phyloP scores from a whole-genome alignment of 1,284 basidiomycete species.

The Leccinum subspadiceum region DNA sequence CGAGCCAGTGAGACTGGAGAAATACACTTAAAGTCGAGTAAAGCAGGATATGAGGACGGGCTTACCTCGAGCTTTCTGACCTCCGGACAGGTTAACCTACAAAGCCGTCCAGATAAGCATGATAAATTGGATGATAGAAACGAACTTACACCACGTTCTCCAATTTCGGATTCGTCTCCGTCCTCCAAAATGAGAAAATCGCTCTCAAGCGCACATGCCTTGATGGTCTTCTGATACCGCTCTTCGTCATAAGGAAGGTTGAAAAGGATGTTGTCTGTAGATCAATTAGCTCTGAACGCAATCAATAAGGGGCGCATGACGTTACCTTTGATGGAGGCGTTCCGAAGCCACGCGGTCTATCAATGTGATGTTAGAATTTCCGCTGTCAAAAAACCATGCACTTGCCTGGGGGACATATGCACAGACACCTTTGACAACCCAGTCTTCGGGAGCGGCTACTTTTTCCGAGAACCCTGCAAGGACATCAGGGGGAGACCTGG shows the following conservation, averaged over 20 bases:
- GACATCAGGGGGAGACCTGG: slow-evolving; percentile 79
- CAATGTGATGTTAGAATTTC: not conserved
- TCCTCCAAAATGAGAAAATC: slow-evolving; percentile 93
- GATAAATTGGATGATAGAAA: not conserved
- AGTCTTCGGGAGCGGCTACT: slow-evolving; percentile 52
- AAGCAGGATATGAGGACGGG: not conserved
- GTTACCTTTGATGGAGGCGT: slow-evolving; percentile 84
- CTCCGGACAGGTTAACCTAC: slow-evolving; percentile 87
- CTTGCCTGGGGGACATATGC: slow-evolving; percentile 91
- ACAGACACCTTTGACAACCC: slow-evolving; percentile 75
- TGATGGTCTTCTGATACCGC: slow-evolving; percentile 52
- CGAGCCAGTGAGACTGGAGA: slow-evolving; percentile 80
- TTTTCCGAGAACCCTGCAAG: slow-evolving; percentile 56
- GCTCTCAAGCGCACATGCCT: slow-evolving; percentile 64
- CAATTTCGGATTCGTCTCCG: slow-evolving; percentile 90
- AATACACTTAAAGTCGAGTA: not conserved
- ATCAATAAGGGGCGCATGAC: slow-evolving; percentile 1
- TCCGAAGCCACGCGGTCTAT: slow-evolving; percentile 79
- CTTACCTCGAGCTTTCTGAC: slow-evolving; percentile 89
- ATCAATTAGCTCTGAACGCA: slow-evolving; percentile 9
- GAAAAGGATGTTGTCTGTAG: slow-evolving; percentile 87
- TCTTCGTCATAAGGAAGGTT: slow-evolving; percentile 77
- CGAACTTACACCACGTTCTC: slow-evolving; percentile 70
- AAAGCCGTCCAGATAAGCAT: not conserved
- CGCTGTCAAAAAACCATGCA: not conserved